Evolutionary conservation across 2,329 filamentous ascomycete genomes (phyloP).

Genomic region (Botrytis deweyae): DNA sequence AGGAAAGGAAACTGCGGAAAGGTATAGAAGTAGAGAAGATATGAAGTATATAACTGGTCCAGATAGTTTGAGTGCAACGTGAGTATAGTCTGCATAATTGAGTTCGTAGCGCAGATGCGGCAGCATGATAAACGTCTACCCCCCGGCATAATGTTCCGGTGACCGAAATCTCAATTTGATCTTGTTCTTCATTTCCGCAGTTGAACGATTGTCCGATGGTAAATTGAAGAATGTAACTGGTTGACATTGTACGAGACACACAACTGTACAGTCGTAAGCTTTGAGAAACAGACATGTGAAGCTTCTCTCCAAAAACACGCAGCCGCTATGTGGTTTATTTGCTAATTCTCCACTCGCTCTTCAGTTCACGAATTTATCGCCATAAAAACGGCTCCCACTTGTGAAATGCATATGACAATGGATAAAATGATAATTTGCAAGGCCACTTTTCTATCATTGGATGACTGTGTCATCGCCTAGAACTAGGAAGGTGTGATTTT

Average conservation of each 20-base stretch:
- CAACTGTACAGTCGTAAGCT: not conserved
- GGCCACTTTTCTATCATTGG: not conserved
- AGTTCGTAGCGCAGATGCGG: slow-evolving; percentile 8
- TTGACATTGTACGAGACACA: not conserved
- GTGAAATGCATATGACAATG: not conserved
- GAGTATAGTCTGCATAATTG: slow-evolving; percentile 11
- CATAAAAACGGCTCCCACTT: not conserved
- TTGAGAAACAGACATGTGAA: not conserved
- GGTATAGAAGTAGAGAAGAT: not conserved
- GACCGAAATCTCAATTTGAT: slow-evolving; percentile 15
- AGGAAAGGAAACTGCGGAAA: slow-evolving; percentile 13
- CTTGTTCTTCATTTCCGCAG: slow-evolving; percentile 11
- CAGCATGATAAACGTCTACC: slow-evolving; percentile 10
- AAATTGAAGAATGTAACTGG: not conserved
- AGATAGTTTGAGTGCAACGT: not conserved
- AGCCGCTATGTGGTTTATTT: not conserved
- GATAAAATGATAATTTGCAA: not conserved
- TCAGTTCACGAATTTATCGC: not conserved
- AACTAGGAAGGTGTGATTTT: slow-evolving; percentile 13
- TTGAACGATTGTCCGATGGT: not conserved
- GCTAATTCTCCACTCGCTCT: not conserved
- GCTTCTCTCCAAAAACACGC: not conserved
- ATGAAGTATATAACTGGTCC: not conserved
- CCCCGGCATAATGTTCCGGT: slow-evolving; percentile 16
- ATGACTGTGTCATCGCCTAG: slow-evolving; percentile 7